Conservation (phyloP, 305 asterid genomes). For the Rubia balearica region DNA sequence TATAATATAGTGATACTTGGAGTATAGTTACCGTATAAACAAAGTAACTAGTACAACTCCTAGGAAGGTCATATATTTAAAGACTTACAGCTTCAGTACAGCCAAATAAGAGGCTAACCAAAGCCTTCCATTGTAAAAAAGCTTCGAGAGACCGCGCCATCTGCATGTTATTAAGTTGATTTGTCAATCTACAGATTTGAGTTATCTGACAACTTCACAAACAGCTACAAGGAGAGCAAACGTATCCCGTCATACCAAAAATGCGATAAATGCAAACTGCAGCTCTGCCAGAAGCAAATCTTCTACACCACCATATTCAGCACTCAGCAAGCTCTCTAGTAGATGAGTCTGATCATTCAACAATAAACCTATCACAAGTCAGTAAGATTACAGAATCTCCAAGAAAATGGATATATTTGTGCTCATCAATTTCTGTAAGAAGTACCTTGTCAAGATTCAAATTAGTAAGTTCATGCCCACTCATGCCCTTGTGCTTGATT, state of each 20-base stretch:
- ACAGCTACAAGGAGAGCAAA: constrained; percentile 8
- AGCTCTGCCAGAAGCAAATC: constrained; percentile 78
- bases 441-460: constrained; percentile 91
- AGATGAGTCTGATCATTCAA: constrained; percentile 51
- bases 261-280: constrained; percentile 85
- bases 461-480: constrained; percentile 57
- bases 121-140: constrained; percentile 79
- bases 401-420: neutral
- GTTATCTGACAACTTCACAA: constrained; percentile 2
- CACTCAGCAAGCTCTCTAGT: constrained; percentile 58
- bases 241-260: constrained; percentile 49
- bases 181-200: constrained; percentile 8
- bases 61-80: neutral
- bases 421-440: neutral
- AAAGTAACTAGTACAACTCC: neutral
- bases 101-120: constrained; percentile 69
- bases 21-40: neutral
- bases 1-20: too few relatives aligned
- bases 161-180: constrained; percentile 39
- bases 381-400: constrained; percentile 3
- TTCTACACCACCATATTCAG: constrained; percentile 65
- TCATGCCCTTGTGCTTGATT: constrained; percentile 69
- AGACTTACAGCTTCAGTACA: constrained; percentile 85
- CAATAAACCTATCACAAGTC: constrained; percentile 15
- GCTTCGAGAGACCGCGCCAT: constrained; percentile 98